phyloP scores from a whole-genome alignment of 495 filamentous ascomycete genomes.

The Aspergillus conjunctus region DNA sequence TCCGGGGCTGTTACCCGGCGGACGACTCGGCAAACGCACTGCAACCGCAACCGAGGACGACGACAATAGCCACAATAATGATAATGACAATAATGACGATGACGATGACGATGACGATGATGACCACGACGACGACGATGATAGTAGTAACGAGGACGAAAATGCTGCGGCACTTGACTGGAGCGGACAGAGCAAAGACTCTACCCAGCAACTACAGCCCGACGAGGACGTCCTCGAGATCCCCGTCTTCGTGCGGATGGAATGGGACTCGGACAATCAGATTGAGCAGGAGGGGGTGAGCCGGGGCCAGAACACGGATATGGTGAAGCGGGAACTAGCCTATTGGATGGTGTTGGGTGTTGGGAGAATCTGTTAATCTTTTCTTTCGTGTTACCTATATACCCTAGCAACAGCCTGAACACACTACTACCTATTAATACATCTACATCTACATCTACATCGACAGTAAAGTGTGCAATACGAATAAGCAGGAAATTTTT shows the following conservation, averaged over 20 bases:
- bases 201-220: constrained; percentile 48
- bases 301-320: constrained; percentile 51
- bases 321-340: constrained; percentile 74
- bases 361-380: constrained; percentile 61
- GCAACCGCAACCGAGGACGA: neutral
- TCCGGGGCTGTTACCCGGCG: constrained; percentile 57
- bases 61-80: too few relatives aligned
- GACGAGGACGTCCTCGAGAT: constrained; percentile 94
- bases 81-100: constrained; percentile 4
- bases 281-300: constrained; percentile 63
- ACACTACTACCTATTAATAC: neutral
- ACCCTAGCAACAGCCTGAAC: neutral
- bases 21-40: neutral
- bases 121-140: constrained; percentile 25
- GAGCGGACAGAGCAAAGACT: constrained; percentile 25
- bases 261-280: constrained; percentile 82
- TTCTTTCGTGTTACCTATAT: too few relatives aligned
- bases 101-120: constrained; percentile 28
- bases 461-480: neutral
- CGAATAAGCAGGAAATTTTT: constrained; percentile 15
- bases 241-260: constrained; percentile 86
- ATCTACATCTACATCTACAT: neutral
- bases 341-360: constrained; percentile 95
- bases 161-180: constrained; percentile 22
- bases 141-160: constrained; percentile 16